phyloP scores from a whole-genome alignment of 768 basidiomycete genomes.

The Phlebiopsis flavidoalba region DNA sequence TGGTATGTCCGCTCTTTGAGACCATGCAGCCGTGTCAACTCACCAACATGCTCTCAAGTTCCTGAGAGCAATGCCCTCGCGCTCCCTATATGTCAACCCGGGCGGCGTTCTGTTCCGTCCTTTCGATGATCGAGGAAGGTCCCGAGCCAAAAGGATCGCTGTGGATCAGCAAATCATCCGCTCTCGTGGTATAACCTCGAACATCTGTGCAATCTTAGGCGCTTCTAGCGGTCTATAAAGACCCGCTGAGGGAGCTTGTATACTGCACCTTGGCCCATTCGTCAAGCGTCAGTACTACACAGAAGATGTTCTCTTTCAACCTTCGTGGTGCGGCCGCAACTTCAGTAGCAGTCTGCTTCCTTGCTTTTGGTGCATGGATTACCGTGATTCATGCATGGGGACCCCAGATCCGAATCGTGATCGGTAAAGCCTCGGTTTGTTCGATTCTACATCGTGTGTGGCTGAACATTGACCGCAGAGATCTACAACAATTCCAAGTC shows the following conservation, averaged over 20 bases:
- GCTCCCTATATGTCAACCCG: not conserved
- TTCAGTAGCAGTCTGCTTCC: not conserved
- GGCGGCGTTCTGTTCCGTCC: not conserved
- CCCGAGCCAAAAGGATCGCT: not conserved
- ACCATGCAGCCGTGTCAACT: too few species aligned
- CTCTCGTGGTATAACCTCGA: not conserved
- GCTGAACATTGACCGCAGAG: not conserved
- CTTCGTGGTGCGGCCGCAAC: not conserved
- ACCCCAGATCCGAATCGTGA: not conserved
- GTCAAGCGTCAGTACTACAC: not conserved
- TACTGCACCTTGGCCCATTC: not conserved
- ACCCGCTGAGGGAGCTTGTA: not conserved
- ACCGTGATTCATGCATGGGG: not conserved
- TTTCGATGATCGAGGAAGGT: not conserved
- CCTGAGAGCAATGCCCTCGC: not conserved
- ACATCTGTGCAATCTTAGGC: not conserved
- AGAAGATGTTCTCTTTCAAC: not conserved
- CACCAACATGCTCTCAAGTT: not conserved
- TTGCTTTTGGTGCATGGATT: not conserved
- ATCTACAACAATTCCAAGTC: constrained; percentile 3
- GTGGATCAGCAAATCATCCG: not conserved
- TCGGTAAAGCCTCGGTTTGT: not conserved
- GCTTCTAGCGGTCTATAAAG: not conserved
- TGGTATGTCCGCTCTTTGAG: too few species aligned
- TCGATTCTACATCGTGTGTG: not conserved